Conservation (phyloP, 1,139 yeast species). For the Casaregolazyma lundiana region DNA sequence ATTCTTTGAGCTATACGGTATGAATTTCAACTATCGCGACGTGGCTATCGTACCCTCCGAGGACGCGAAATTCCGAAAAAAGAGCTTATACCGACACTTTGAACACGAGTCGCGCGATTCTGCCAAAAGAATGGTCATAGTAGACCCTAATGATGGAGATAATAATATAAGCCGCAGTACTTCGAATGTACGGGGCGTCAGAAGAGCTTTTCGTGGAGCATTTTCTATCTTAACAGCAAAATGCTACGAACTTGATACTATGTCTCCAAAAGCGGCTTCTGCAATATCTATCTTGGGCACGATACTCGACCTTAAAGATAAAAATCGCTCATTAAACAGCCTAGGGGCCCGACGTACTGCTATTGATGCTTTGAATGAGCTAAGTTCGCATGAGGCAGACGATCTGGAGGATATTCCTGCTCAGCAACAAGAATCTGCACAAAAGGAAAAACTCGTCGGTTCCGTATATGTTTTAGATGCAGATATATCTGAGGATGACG, state of each 20-base stretch:
- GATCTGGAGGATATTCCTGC: slow-evolving; percentile 66
- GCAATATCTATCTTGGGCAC: slow-evolving; percentile 79
- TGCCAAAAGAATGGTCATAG: slow-evolving; percentile 69
- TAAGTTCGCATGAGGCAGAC: slow-evolving; percentile 2
- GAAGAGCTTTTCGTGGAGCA: slow-evolving; percentile 89
- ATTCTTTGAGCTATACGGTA: slow-evolving; percentile 92
- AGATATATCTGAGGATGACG: neutral
- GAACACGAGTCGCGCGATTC: slow-evolving; percentile 24
- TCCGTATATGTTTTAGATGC: slow-evolving; percentile 3
- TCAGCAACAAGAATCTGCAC: neutral
- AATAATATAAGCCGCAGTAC: slow-evolving; percentile 88
- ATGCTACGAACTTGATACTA: slow-evolving; percentile 40
- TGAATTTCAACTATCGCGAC: slow-evolving; percentile 80
- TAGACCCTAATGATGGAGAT: slow-evolving; percentile 79
- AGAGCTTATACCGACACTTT: slow-evolving; percentile 44
- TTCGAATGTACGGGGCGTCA: slow-evolving; percentile 72
- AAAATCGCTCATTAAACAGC: neutral
- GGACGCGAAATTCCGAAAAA: slow-evolving; percentile 52
- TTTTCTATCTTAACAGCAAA: slow-evolving; percentile 59
- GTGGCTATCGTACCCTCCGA: slow-evolving; percentile 44
- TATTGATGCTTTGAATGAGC: neutral
- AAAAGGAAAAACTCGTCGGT: neutral
- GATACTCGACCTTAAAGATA: slow-evolving; percentile 71
- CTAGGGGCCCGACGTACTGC: neutral
- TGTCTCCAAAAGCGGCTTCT: slow-evolving; percentile 61